Base-by-base conservation (phyloP, 345 rosid species). In the Gossypium sturtianum region DNA sequence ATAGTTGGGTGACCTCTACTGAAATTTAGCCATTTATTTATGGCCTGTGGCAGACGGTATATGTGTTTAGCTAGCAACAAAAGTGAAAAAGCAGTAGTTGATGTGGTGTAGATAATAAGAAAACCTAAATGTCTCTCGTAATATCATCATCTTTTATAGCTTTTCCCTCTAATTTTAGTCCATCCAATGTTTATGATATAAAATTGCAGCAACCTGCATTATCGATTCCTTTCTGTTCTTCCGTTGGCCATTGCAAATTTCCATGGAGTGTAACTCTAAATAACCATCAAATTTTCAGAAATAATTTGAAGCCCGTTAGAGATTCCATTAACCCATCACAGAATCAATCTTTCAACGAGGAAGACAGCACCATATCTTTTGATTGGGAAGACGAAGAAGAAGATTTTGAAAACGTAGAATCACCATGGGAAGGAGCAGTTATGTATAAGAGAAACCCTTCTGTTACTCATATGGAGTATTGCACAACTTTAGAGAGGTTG, bases 391-490 rank as follows among this genome's bases (percentile, higher is more conserved):
- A 86, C 78, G 74, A 70, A 45, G 41, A 34, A 34, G 88, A 84
- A 29, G 88, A 85, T 0, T 4, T 76, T 9, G 86, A 87, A 73
- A 94, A 89, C 64, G 11, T 61, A 0, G 92, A 80, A 27, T 88
- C 93, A 0, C 97, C 98, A 7, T 92, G 98, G 98, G 97, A 91
- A 86, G 97, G 97, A 63, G 91, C 97, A 7, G 78, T 94, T 77
- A 75, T 86, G 58, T 94, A 90, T 79, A 84, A 78, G 83, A 92
- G 97, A 78, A 89, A 88, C 80, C 84, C 93, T 49, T 87, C 88
- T 29, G 77, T 87, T 53, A 83, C 91, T 8, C 98, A 94, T 76
- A 59, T 89, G 22, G 99, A 94, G 65, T 94, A 89, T 53, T 91
- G 96, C 80, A 92, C 99, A 0, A 94, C 99, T 44, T 80, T 92